Conservation (phyloP, 192 early-diverging fungal genomes). For the Tieghemiomyces parasiticus region DNA sequence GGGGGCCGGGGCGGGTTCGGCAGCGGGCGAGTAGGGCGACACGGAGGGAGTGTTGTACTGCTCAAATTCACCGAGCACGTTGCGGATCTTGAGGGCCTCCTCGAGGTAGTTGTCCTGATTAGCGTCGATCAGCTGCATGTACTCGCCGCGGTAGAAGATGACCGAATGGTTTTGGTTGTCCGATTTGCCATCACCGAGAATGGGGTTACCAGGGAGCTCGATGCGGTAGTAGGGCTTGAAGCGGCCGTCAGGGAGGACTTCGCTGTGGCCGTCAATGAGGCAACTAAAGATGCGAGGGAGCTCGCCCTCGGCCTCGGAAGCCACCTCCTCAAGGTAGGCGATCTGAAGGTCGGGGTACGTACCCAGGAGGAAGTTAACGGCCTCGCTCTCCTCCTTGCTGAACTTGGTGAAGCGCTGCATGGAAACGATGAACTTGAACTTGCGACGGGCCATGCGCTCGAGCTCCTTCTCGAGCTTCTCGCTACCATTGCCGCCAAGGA, state of each 20-base stretch:
- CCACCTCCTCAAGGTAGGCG: slow-evolving; percentile 59
- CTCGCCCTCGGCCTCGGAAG: slow-evolving; percentile 42
- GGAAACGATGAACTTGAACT: slow-evolving; percentile 71
- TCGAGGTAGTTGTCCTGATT: slow-evolving; percentile 92
- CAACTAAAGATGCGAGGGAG: slow-evolving; percentile 38
- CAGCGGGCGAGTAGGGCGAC: slow-evolving; percentile 53
- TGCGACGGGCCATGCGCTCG: slow-evolving; percentile 47
- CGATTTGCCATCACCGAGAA: slow-evolving; percentile 83
- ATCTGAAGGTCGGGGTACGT: slow-evolving; percentile 69
- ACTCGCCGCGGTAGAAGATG: slow-evolving; percentile 76
- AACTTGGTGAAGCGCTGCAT: slow-evolving; percentile 78
- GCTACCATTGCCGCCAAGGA: slow-evolving; percentile 42
- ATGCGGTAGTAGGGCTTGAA: slow-evolving; percentile 64
- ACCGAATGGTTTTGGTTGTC: slow-evolving; percentile 84
- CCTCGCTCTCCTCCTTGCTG: slow-evolving; percentile 57
- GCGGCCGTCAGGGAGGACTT: slow-evolving; percentile 47
- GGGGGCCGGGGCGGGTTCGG: slow-evolving; percentile 40
- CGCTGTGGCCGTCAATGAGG: slow-evolving; percentile 66
- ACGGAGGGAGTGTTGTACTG: slow-evolving; percentile 43
- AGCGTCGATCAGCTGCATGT: slow-evolving; percentile 72
- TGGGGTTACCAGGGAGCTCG: slow-evolving; percentile 67
- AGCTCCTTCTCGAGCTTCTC: slow-evolving; percentile 55
- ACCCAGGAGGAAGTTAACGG: slow-evolving; percentile 56
- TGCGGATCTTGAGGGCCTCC: slow-evolving; percentile 75
- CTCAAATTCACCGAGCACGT: slow-evolving; percentile 76